Conservation (phyloP, 495 filamentous ascomycete genomes). For the Penicillium cinerascens region DNA sequence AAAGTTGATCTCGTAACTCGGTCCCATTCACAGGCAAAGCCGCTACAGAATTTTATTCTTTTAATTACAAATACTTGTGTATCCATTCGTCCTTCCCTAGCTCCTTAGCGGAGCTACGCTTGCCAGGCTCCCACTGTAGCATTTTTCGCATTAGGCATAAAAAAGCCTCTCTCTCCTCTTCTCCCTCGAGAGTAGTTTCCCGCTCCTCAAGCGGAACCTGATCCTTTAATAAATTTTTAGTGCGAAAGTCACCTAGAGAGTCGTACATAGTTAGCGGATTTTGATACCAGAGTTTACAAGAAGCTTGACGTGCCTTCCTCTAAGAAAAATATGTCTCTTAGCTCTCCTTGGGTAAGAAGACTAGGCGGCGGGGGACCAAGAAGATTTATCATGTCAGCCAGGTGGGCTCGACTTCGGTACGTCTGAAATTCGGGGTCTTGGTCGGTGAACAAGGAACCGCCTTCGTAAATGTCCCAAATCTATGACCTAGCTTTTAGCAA, state of each 20-base stretch:
- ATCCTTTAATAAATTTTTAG: constrained; percentile 8
- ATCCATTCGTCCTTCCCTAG: constrained; percentile 12
- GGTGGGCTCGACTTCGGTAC: constrained; percentile 39
- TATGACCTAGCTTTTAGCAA: background rate
- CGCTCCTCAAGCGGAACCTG: constrained; percentile 28
- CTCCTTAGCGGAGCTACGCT: constrained; percentile 13
- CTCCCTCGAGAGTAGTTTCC: constrained; percentile 13
- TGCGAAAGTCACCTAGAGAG: constrained; percentile 16
- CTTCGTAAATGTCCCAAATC: constrained; percentile 33
- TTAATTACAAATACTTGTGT: too few relatives aligned
- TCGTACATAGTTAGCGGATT: background rate
- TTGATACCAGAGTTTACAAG: too few relatives aligned
- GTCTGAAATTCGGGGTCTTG: constrained; percentile 20
- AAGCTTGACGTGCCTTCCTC: constrained; percentile 13
- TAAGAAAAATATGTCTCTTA: constrained; percentile 15
- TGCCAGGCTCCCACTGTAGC: constrained; percentile 17
- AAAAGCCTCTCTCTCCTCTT: constrained; percentile 8
- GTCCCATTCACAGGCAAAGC: too few relatives aligned
- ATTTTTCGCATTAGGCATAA: constrained; percentile 11
- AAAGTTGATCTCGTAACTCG: too few relatives aligned
- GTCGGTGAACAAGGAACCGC: constrained; percentile 25
- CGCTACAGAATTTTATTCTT: too few relatives aligned
- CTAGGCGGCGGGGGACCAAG: constrained; percentile 39
- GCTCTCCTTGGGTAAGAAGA: constrained; percentile 25
- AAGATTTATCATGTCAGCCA: constrained; percentile 38